Evolutionary conservation across 805 yeast species (phyloP), one percentile per base, ranked within the genome.

Genomic region (Jamesozyma spencerorum): DNA sequence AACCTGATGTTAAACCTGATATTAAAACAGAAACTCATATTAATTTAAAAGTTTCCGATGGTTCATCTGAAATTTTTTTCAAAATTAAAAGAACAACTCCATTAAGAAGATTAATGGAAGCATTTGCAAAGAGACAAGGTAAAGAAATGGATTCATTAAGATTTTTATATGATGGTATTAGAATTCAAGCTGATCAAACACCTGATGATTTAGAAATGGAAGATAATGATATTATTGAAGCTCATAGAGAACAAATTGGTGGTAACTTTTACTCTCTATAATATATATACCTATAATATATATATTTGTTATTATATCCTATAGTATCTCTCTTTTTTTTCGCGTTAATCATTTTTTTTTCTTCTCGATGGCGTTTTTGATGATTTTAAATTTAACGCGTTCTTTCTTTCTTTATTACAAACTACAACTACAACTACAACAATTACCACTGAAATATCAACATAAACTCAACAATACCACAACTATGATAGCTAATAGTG

Each of bases 91-190:
- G 85, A 66, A 73, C 88, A 31, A 92, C 98, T 4, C 95, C 90
- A 36, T 74, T 92, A 71, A 84, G 77, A 64, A 84, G 95, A 68
- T 78, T 92, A 55, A 90, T 92, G 87, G 97, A 90, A 57, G 95
- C 97, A 11, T 92, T 90, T 63, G 94, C 97, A 63, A 88, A 88
- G 68, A 84, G 98, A 71, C 95, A 90, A 59, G 97, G 97, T 34
- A 90, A 90, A 63, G 78, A 82, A 48, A 67, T 82, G 58, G 77
- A 75, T 51, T 77, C 90, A 38, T 69, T 92, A 61, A 78, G 97
- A 63, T 92, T 92, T 63, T 70, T 92, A 57, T 81, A 81, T 59
- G 99, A 92, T 50, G 99, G 99, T 48, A 83, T 86, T 51, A 79
- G 97, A 58, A 79, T 92, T 45, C 72, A 75, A 48, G 83, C 88